Conservation (phyloP, 495 filamentous ascomycete genomes). For the Aspergillus mulundensis region DNA sequence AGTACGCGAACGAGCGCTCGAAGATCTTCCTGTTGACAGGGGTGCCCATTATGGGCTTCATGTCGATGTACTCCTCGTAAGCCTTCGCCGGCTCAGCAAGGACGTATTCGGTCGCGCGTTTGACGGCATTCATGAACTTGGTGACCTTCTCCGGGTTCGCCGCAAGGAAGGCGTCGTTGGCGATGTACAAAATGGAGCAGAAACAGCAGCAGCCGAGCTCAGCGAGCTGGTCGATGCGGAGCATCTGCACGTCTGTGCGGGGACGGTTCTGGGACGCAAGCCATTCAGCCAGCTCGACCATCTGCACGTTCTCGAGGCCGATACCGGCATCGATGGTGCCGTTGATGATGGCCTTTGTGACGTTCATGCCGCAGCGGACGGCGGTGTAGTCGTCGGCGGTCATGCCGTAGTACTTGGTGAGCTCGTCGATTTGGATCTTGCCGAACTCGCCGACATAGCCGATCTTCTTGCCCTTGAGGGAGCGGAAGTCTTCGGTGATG, state of each 20-base stretch:
- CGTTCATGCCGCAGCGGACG: constrained; percentile 61
- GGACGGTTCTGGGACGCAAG: constrained; percentile 55
- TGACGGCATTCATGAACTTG: constrained; percentile 60
- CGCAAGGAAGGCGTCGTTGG: constrained; percentile 59
- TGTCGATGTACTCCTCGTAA: constrained; percentile 60
- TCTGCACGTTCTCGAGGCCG: constrained; percentile 69
- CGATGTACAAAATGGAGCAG: constrained; percentile 70
- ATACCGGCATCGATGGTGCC: constrained; percentile 66
- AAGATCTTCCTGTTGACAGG: constrained; percentile 67
- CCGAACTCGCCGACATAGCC: constrained; percentile 72
- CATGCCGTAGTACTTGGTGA: constrained; percentile 70
- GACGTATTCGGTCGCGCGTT: constrained; percentile 63
- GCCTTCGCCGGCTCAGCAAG: constrained; percentile 53
- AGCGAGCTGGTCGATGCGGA: constrained; percentile 68
- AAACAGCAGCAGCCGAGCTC: constrained; percentile 73
- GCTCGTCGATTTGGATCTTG: constrained; percentile 74
- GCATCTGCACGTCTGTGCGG: constrained; percentile 63
- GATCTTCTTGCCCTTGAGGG: constrained; percentile 63
- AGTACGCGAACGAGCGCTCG: constrained; percentile 67
- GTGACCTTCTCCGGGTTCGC: constrained; percentile 55
- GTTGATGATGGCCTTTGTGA: constrained; percentile 60
- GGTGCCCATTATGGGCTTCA: constrained; percentile 64
- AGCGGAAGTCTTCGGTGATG: constrained; percentile 60
- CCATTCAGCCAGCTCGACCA: constrained; percentile 71
- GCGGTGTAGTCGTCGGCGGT: constrained; percentile 64